Conservation (phyloP, 192 early-diverging fungal genomes). For the Coemansia sp. region DNA sequence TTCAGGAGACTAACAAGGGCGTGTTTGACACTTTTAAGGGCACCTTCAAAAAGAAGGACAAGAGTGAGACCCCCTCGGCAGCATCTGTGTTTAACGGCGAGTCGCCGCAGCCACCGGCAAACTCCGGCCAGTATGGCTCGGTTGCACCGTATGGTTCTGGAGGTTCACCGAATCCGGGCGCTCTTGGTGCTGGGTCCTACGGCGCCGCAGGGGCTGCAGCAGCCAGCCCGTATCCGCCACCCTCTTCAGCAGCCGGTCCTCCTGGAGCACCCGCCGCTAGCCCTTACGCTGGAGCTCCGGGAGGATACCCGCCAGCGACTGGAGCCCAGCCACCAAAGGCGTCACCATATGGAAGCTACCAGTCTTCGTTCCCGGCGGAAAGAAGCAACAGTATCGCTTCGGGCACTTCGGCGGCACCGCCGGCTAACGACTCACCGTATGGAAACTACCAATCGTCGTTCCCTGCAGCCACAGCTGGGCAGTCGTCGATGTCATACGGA, state of each 20-base stretch:
- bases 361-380: slow-evolving; percentile 10
- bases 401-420: neutral
- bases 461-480: slow-evolving; percentile 10
- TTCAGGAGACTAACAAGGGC: slow-evolving; percentile 24
- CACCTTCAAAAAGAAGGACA: slow-evolving; percentile 50
- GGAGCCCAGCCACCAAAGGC: neutral
- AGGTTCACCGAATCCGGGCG: neutral
- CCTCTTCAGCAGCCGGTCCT: too few species aligned
- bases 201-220: neutral
- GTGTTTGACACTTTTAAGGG: slow-evolving; percentile 41
- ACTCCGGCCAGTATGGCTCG: neutral
- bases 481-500: slow-evolving; percentile 2
- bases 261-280: too few species aligned
- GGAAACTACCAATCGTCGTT: slow-evolving; percentile 19
- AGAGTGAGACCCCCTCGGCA: slow-evolving; percentile 18
- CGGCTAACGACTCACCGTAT: slow-evolving; percentile 10
- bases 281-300: too few species aligned
- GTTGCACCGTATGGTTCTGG: slow-evolving; percentile 3
- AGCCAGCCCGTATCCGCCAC: too few species aligned
- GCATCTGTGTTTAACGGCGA: slow-evolving; percentile 20
- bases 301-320: too few species aligned
- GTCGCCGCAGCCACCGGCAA: neutral
- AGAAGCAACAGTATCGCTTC: neutral
- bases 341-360: slow-evolving; percentile 20
- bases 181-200: neutral